A percentile compares a stretch with the other conserved stretches of the same genome.
Conservation (phyloP, 2,329 filamentous ascomycete genomes). For the Claviceps sp. region DNA sequence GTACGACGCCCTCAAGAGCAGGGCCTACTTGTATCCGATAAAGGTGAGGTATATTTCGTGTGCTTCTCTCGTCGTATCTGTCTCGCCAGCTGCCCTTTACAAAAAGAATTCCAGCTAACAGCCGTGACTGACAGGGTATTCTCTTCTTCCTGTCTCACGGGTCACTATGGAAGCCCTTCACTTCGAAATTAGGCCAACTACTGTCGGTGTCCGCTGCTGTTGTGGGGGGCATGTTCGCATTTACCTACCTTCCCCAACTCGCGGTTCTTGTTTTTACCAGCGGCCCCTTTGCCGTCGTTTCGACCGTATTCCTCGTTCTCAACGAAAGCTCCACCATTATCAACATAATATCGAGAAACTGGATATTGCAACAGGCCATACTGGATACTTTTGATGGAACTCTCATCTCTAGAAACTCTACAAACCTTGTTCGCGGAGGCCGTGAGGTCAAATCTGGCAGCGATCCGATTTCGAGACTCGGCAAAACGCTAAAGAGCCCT, state of each 20-base stretch:
- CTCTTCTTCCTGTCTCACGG: constrained; percentile 44
- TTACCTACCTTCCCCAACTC: constrained; percentile 77
- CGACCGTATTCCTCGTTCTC: constrained; percentile 55
- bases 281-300: constrained; percentile 65
- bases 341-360: constrained; percentile 48
- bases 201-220: constrained; percentile 59
- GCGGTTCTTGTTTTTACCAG: constrained; percentile 74
- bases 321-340: constrained; percentile 48
- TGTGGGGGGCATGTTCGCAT: constrained; percentile 69
- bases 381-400: constrained; percentile 82
- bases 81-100: no score
- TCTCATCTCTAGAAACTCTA: constrained; percentile 36
- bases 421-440: constrained; percentile 56
- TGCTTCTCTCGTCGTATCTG: no score
- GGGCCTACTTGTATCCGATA: constrained; percentile 77
- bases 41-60: constrained; percentile 29
- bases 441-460: constrained; percentile 54
- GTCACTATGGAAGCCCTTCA: constrained; percentile 44
- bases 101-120: background rate
- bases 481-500: constrained; percentile 43
- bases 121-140: constrained; percentile 31
- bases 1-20: constrained; percentile 57
- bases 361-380: constrained; percentile 68
- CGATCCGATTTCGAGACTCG: constrained; percentile 43
- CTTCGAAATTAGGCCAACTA: constrained; percentile 43